Evolutionary conservation across 352 stramenopile genomes (phyloP).

Genomic region (Globisporangium camurandrum): DNA sequence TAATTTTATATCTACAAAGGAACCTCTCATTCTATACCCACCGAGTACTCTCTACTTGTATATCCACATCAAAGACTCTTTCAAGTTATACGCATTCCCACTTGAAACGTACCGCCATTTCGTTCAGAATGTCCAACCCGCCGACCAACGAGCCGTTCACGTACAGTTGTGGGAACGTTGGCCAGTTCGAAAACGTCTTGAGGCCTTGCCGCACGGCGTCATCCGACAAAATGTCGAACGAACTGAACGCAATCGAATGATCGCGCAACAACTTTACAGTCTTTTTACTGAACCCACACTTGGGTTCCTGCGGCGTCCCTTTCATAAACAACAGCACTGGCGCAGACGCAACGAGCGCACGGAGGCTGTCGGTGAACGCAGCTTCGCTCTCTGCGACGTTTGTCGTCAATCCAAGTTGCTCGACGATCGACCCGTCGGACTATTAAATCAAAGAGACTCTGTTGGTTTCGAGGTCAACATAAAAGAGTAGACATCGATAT

Average conservation of each 20-base stretch:
- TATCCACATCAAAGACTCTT: too few relatives aligned
- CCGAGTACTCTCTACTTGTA: too few relatives aligned
- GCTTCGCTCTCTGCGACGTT: constrained; percentile 71
- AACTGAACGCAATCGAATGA: constrained; percentile 88
- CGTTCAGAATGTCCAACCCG: constrained; percentile 93
- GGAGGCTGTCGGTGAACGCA: constrained; percentile 79
- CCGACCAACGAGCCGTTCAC: constrained; percentile 91
- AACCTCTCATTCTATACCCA: too few relatives aligned
- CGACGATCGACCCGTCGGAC: constrained; percentile 63
- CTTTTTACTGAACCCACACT: constrained; percentile 94
- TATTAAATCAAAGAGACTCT: not conserved
- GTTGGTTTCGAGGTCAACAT: not conserved
- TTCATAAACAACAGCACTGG: constrained; percentile 96
- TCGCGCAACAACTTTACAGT: constrained; percentile 86
- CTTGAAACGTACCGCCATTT: constrained; percentile 79
- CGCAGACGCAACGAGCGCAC: constrained; percentile 78
- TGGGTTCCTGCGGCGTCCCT: constrained; percentile 81
- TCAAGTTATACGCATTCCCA: too few relatives aligned
- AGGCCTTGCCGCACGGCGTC: constrained; percentile 93
- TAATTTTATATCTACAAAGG: too few relatives aligned
- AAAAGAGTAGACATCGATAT: not conserved
- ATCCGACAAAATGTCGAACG: constrained; percentile 94
- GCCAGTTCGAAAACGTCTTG: constrained; percentile 96
- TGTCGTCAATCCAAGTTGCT: constrained; percentile 67
- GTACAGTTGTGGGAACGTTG: constrained; percentile 96